A percentile compares a stretch with the other conserved stretches of the same genome.
These are phyloP conservation scores for Fusarium napiforme DNA, from an alignment of 2,329 filamentous ascomycete genomes.

Conservation along the genomic window DNA sequence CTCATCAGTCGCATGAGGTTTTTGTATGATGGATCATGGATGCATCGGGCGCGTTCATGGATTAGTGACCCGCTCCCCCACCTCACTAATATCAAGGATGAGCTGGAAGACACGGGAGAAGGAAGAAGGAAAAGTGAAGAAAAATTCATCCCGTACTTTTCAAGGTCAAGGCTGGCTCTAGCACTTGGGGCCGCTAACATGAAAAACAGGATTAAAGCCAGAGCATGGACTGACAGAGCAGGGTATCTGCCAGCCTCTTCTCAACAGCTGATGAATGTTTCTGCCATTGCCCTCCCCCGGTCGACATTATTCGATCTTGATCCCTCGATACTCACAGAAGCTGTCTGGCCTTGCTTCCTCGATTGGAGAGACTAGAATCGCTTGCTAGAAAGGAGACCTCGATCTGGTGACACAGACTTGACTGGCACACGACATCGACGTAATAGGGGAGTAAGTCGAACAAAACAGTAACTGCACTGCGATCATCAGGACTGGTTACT, in stretches of 20 bases:
- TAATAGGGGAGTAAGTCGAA: slow-evolving; percentile 2
- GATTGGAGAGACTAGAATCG: not conserved
- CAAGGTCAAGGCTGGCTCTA: slow-evolving; percentile 10
- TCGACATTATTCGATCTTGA: not conserved
- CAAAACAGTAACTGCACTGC: not conserved
- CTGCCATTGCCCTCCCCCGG: not conserved
- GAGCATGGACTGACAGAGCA: not conserved
- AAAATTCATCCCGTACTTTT: slow-evolving; percentile 21
- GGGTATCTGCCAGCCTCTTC: slow-evolving; percentile 8
- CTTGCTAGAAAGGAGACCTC: slow-evolving; percentile 5
- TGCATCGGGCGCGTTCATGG: slow-evolving; percentile 13
- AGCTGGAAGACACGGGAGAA: slow-evolving; percentile 31
- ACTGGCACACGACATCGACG: slow-evolving; percentile 18
- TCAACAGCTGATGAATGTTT: not conserved
- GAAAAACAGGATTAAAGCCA: not conserved
- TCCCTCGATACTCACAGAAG: not conserved
- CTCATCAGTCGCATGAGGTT: slow-evolving; percentile 10
- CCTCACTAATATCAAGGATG: slow-evolving; percentile 25
- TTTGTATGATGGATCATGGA: slow-evolving; percentile 13
- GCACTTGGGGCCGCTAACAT: slow-evolving; percentile 5
- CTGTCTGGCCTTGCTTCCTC: not conserved
- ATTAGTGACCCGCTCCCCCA: slow-evolving; percentile 24
- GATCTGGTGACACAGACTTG: slow-evolving; percentile 5
- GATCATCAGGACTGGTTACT: slow-evolving; percentile 7
- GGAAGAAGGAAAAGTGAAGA: slow-evolving; percentile 7